Percentiles rank a stretch among this genome's conserved stretches.
phyloP scores from a whole-genome alignment of 345 rosid species.

The Laguncularia racemosa region DNA sequence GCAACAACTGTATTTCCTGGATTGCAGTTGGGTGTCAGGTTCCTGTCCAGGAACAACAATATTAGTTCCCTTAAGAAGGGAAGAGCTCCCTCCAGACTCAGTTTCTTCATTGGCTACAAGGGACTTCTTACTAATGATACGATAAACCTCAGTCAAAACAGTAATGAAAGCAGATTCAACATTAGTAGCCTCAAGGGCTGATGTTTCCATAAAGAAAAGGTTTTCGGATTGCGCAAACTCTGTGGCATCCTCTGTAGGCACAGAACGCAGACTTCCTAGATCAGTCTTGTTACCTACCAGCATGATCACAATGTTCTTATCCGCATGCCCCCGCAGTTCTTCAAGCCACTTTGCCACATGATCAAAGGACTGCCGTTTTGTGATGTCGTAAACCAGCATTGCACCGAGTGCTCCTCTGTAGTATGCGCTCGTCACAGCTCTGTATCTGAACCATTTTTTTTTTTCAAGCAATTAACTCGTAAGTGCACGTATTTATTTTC shows the following conservation, averaged over 20 bases:
- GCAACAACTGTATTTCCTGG: not conserved
- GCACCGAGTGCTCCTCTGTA: not conserved
- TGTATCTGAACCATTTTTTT: not conserved
- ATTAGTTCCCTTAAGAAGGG: not conserved
- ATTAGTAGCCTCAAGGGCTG: not conserved
- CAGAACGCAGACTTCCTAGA: not conserved
- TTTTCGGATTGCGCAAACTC: not conserved
- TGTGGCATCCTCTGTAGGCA: not conserved
- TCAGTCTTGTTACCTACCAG: not conserved
- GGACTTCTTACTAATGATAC: not conserved
- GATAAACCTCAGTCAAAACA: not conserved
- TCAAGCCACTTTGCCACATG: conserved; percentile 1
- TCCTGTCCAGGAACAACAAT: not conserved
- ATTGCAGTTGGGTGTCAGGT: not conserved
- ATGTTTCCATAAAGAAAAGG: conserved; percentile 1
- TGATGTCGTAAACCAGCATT: not conserved
- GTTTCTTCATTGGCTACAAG: not conserved
- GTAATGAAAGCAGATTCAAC: not conserved
- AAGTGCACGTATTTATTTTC: no score
- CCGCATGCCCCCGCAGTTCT: not conserved
- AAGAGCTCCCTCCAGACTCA: not conserved
- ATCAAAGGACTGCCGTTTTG: not conserved
- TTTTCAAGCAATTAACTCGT: not conserved
- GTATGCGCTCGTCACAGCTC: not conserved
- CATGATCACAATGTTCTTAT: not conserved